A percentile compares a stretch with the other conserved stretches of the same genome.
Conservation (phyloP, 352 stramenopile species). For the Pythium sukuiense region DNA sequence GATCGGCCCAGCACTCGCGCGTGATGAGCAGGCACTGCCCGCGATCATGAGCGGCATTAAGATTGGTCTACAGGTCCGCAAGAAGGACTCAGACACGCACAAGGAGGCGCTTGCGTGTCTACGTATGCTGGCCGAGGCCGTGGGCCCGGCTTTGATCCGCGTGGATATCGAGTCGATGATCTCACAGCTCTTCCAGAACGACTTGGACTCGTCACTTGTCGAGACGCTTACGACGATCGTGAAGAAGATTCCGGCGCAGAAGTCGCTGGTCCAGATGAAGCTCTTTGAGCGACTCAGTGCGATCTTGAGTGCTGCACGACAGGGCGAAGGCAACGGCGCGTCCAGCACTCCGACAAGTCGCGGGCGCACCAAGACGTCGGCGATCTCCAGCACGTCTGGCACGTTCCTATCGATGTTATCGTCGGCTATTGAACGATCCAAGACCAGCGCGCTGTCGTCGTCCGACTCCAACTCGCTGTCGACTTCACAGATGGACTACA, state of each 20-base stretch:
- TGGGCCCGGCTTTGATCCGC: slow-evolving; percentile 67
- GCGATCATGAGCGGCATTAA: slow-evolving; percentile 89
- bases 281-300: slow-evolving; percentile 81
- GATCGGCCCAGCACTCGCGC: slow-evolving; percentile 71
- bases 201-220: slow-evolving; percentile 76
- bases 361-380: slow-evolving; percentile 71
- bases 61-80: slow-evolving; percentile 77
- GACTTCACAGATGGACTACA: slow-evolving; percentile 36
- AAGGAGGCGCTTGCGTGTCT: slow-evolving; percentile 81
- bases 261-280: slow-evolving; percentile 77
- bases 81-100: slow-evolving; percentile 84
- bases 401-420: slow-evolving; percentile 75
- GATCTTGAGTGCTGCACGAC: slow-evolving; percentile 55
- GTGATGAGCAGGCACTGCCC: slow-evolving; percentile 76
- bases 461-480: slow-evolving; percentile 24
- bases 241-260: slow-evolving; percentile 79
- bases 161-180: slow-evolving; percentile 86
- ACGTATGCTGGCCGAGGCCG: slow-evolving; percentile 78
- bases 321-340: slow-evolving; percentile 45
- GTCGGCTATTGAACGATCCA: slow-evolving; percentile 47
- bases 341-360: slow-evolving; percentile 60
- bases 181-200: slow-evolving; percentile 77
- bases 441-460: slow-evolving; percentile 37
- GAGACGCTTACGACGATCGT: slow-evolving; percentile 85
- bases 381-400: slow-evolving; percentile 64